Percentiles rank a stretch among this genome's conserved stretches.
These are phyloP conservation scores for Cucumis melo DNA, from an alignment of 306 rosid species.

Conservation along the genomic window DNA sequence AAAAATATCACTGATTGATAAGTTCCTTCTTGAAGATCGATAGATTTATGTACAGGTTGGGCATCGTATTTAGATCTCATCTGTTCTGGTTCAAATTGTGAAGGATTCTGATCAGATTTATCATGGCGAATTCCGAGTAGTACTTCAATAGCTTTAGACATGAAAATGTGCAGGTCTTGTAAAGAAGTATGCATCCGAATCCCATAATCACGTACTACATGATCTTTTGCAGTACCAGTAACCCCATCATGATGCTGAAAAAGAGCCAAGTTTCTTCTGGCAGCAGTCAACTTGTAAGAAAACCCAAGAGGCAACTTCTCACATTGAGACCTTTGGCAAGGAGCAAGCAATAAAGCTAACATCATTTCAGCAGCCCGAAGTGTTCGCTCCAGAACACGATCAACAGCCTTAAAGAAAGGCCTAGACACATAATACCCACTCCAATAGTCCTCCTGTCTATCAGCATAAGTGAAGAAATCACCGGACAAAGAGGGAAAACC, in stretches of 20 bases:
- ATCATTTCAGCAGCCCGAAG: conserved; percentile 88
- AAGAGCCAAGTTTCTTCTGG: conserved; percentile 94
- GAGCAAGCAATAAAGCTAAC: conserved; percentile 65
- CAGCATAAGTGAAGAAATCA: conserved; percentile 92
- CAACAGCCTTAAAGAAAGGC: conserved; percentile 97
- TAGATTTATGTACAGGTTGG: conserved; percentile 69
- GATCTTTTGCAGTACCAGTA: conserved; percentile 96
- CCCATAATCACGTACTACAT: conserved; percentile 86
- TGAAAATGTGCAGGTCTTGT: conserved; percentile 81
- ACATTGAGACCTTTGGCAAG: conserved; percentile 69
- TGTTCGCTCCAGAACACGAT: conserved; percentile 84
- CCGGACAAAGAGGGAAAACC: conserved; percentile 97
- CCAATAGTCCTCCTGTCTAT: conserved; percentile 95
- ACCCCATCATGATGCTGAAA: conserved; percentile 99
- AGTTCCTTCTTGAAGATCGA: conserved; percentile 44
- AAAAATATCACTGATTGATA: conserved; percentile 51
- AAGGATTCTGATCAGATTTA: conserved; percentile 55
- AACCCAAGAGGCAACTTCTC: conserved; percentile 70
- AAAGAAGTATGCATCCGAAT: conserved; percentile 83
- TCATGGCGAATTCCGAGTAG: conserved; percentile 77
- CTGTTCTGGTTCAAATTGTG: conserved; percentile 68
- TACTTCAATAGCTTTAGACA: conserved; percentile 81
- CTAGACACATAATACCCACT: conserved; percentile 98
- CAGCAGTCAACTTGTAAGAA: conserved; percentile 87
- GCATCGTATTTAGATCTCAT: conserved; percentile 81